Evolutionary conservation across 208 protist genomes (phyloP).

Genomic region (Crithidia bombi): DNA sequence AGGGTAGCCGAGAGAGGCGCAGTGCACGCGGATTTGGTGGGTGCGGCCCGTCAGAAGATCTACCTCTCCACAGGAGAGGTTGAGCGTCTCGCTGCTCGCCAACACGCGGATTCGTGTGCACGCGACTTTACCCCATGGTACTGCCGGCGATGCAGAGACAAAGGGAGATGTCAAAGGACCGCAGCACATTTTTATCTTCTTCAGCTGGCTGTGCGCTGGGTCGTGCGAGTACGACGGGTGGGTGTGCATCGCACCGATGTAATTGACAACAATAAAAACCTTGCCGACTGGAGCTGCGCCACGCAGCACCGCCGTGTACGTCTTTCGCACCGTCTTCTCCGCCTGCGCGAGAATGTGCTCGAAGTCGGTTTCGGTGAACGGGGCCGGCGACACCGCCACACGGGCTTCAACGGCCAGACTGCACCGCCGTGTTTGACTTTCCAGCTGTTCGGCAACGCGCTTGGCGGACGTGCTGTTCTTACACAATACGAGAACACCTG

Average conservation of each 20-base stretch:
- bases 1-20: constrained; percentile 69
- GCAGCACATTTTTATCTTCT: constrained; percentile 84
- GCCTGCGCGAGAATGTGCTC: constrained; percentile 28
- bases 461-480: constrained; percentile 28
- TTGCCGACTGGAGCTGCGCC: constrained; percentile 35
- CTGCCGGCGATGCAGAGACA: not conserved
- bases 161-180: constrained; percentile 8
- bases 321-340: constrained; percentile 56
- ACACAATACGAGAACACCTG: constrained; percentile 70
- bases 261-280: constrained; percentile 53
- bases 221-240: constrained; percentile 14
- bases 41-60: constrained; percentile 83
- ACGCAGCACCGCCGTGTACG: constrained; percentile 62
- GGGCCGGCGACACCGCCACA: not conserved
- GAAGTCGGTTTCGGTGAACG: constrained; percentile 30
- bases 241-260: constrained; percentile 56
- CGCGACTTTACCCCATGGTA: constrained; percentile 48
- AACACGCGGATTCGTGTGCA: constrained; percentile 59
- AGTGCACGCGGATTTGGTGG: constrained; percentile 91
- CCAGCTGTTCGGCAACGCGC: constrained; percentile 51
- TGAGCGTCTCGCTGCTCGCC: constrained; percentile 27
- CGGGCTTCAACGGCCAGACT: constrained; percentile 21
- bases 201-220: constrained; percentile 53
- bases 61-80: constrained; percentile 61
- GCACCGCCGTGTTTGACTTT: constrained; percentile 43